These are phyloP conservation scores for Pyrenopolyporus hunteri DNA, from an alignment of 495 filamentous ascomycete species.

Conservation along the genomic window DNA sequence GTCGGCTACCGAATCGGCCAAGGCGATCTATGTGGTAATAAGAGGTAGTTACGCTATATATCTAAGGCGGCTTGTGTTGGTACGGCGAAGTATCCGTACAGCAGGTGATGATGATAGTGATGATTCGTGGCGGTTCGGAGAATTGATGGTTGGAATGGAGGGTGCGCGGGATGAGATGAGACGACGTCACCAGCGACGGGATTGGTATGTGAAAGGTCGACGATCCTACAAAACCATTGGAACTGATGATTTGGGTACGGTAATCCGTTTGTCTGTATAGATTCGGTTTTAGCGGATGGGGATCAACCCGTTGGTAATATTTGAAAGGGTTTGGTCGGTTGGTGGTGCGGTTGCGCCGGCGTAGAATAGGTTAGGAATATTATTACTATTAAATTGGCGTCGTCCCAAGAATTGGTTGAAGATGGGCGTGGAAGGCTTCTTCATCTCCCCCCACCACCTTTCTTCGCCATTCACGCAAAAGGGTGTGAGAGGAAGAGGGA, in stretches of 20 bases:
- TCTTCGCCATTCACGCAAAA: no score
- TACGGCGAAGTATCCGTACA: conserved; percentile 11
- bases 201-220: conserved; percentile 15
- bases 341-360: no score
- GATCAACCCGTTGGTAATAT: no score
- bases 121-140: conserved; percentile 17
- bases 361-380: no score
- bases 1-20: not conserved
- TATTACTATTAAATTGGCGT: no score
- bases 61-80: conserved; percentile 4
- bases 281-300: no score
- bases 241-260: not conserved
- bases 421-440: no score
- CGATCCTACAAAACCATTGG: not conserved
- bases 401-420: no score
- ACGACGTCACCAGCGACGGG: conserved; percentile 30
- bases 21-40: not conserved
- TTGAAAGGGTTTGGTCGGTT: no score
- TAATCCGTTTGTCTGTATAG: no score
- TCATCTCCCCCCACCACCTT: no score
- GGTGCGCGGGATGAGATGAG: conserved; percentile 24
- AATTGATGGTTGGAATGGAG: conserved; percentile 28
- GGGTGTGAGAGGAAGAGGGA: no score
- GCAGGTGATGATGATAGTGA: not conserved
- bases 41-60: conserved; percentile 12